Evolutionary conservation across 805 yeast genomes (phyloP).

Genomic region (Pichia scutulata): DNA sequence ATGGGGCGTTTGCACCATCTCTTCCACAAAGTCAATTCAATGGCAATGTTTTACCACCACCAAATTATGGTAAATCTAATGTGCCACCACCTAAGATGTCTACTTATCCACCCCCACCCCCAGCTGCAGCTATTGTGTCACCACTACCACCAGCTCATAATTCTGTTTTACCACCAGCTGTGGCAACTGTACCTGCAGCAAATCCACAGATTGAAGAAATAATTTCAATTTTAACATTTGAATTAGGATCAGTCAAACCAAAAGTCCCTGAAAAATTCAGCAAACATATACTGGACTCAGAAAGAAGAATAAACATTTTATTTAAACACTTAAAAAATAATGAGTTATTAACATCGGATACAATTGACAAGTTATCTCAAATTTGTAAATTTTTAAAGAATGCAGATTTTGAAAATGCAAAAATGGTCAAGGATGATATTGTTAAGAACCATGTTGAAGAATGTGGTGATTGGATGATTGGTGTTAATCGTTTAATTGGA

Average conservation of each 20-base stretch:
- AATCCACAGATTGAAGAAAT: constrained; percentile 61
- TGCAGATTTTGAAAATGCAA: constrained; percentile 55
- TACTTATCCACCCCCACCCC: constrained; percentile 14
- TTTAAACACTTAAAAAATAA: constrained; percentile 72
- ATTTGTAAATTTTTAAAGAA: constrained; percentile 43
- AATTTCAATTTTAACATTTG: constrained; percentile 44
- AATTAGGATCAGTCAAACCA: constrained; percentile 59
- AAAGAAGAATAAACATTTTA: constrained; percentile 67
- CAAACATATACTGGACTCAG: constrained; percentile 73
- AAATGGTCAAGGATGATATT: constrained; percentile 46
- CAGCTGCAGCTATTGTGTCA: constrained; percentile 1
- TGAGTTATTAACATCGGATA: constrained; percentile 53
- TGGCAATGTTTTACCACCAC: constrained; percentile 12
- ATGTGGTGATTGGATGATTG: constrained; percentile 88
- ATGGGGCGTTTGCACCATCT: constrained; percentile 1
- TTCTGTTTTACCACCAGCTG: not conserved
- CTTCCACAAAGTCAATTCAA: not conserved
- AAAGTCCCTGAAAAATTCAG: constrained; percentile 64
- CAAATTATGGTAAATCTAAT: constrained; percentile 1
- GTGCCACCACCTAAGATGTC: constrained; percentile 10
- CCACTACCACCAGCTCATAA: constrained; percentile 24
- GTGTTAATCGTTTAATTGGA: constrained; percentile 79
- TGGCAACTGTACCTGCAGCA: constrained; percentile 20
- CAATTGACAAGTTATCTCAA: constrained; percentile 44
- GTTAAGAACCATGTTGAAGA: constrained; percentile 60